Base-by-base conservation (phyloP, 2,329 filamentous ascomycete species). In the Teratosphaeria viscida region DNA sequence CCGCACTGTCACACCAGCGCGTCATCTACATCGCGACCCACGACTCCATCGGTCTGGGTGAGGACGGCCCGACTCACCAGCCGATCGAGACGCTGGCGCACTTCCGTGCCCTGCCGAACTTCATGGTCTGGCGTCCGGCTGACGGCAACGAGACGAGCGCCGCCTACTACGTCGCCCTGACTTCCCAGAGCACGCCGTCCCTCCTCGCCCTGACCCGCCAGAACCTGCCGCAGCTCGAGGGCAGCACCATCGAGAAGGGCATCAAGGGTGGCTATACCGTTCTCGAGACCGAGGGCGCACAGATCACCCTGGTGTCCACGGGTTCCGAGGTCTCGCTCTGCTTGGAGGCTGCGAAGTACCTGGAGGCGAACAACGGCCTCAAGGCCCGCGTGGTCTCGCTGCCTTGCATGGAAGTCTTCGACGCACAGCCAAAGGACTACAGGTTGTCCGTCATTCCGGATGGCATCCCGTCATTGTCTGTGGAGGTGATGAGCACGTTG, bases 121-220 rank as follows among this genome's bases (percentile, higher is more conserved):
- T 88, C 83, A 96, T 97, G 90, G 92, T 97, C 71, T 97, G 94
- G 94, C 92, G 94, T 74, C 94, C 94, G 68, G 92, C 94, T 71
- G 94, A 97, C 73, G 92, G 92, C 73, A 97, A 97, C 82, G 94
- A 99, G 88, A 94, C 89, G 70, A 95, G 89, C 74, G 92, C 91
- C 72, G 92, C 94, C 68, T 99, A 97, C 85, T 97, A 97, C 81
- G 83, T 95, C 72, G 90, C 92, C 56, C 81, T 99, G 68, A 96
- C 89, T 67, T 88, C 90, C 71, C 90, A 90, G 80, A 81, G 87
- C 77, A 96, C 92, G 43, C 94, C 94, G 66, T 90, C 86, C 77
- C 94, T 99, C 77, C 80, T 99, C 68, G 94, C 94, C 60, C 85
- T 99, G 64, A 96, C 94, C 67, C 90, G 94, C 71, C 94, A 99